phyloP scores from a whole-genome alignment of 1,284 basidiomycete genomes.

The Ceratobasidium sp. region DNA sequence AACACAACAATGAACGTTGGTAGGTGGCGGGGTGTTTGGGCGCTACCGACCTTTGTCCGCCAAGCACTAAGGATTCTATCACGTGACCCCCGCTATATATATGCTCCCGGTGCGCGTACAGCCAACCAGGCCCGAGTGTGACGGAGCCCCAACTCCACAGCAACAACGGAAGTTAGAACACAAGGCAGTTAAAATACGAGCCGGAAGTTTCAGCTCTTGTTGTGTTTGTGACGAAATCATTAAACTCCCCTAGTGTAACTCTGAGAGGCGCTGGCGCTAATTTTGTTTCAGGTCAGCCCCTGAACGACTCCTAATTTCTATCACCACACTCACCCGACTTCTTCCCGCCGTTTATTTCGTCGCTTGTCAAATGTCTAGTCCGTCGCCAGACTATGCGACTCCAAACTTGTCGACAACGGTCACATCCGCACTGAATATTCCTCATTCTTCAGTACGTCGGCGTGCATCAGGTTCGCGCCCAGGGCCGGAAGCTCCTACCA shows the following conservation, averaged over 20 bases:
- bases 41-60: conserved; percentile 39
- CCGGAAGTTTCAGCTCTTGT: conserved; percentile 10
- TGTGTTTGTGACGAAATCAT: not conserved
- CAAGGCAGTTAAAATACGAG: not conserved
- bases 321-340: conserved; percentile 13
- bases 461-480: conserved; percentile 33
- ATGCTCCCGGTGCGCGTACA: conserved; percentile 5
- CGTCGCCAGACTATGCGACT: conserved; percentile 7
- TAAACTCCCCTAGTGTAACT: too few species aligned
- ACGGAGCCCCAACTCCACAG: not conserved
- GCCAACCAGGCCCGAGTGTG: not conserved
- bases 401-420: not conserved
- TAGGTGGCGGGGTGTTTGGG: conserved; percentile 30
- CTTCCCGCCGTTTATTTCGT: not conserved
- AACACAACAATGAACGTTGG: conserved; percentile 9
- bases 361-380: conserved; percentile 22
- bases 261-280: not conserved
- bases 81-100: conserved; percentile 37
- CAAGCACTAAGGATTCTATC: conserved; percentile 35
- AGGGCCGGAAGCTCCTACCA: not conserved
- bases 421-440: conserved; percentile 23
- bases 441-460: conserved; percentile 32
- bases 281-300: conserved; percentile 24
- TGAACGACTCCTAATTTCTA: not conserved
- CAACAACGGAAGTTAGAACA: conserved; percentile 33